Base-by-base conservation (phyloP, 495 filamentous ascomycete species). In the Penicillium coprophilum region DNA sequence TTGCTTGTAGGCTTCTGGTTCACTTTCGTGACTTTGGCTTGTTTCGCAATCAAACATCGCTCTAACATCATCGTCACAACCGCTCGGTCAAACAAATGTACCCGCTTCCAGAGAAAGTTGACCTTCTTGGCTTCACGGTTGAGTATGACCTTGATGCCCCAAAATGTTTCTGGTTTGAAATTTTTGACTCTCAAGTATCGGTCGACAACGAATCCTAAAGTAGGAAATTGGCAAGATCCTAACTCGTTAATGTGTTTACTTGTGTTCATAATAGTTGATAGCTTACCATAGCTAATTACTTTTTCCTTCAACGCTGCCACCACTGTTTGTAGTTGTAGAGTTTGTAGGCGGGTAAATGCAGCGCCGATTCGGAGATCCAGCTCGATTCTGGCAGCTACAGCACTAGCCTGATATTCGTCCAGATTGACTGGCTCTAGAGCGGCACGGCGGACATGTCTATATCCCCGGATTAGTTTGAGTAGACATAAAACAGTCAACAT, bases 211-310 rank as follows among this genome's bases (percentile, higher is more conserved):
- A 98, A 98, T 3, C 94, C 94, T 12, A 98, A 76, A 0, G 95
- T 97, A 12, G 94, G 94, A 65, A 98, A 98, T 73, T 98, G 94
- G 56, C 94, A 98, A 12, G 91, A 95, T 15, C 92, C 90, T 94
- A 50, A 45, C 47, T 47, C n/a, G 20, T 72, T 62, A 77, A 63
- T 51, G 32, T 44, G 19, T 7, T 45, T 17, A 12, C 34, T 23
- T 9, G 34, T 28, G 43, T 31, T 6, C 17, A 17, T 46, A 8
- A 17, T 17, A 11, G 10, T 3, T 2, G 23, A 12, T 24, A 24
- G 48, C 67, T 32, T 71, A 92, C 92, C 94, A 71, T 97, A 98
- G 69, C 92, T 96, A 27, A 98, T 81, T 15, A 90, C 59, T 50
- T 84, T 80, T 0, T 83, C 73, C 50, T 77, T 74, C 47, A 94